Conservation (phyloP, 2,329 filamentous ascomycete species). For the Pestalotiopsis fici region DNA sequence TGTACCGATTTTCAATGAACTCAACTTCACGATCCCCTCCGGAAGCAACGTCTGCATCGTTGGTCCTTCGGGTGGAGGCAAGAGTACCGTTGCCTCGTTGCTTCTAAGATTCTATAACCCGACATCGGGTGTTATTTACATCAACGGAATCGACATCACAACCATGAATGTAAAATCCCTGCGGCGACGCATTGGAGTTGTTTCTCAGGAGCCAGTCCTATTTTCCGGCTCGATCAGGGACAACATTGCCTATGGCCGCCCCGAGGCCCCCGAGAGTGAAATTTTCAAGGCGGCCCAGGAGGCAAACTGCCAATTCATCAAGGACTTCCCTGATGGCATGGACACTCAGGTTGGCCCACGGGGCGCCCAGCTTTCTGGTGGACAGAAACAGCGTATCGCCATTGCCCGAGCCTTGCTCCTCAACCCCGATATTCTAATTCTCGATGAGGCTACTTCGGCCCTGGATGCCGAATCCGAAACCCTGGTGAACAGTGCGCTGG, state of each 20-base stretch:
- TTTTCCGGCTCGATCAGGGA: slow-evolving; percentile 84
- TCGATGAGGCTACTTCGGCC: slow-evolving; percentile 95
- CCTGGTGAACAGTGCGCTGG: slow-evolving; percentile 88
- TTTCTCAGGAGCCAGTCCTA: slow-evolving; percentile 92
- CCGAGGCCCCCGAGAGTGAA: slow-evolving; percentile 73
- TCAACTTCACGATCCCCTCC: slow-evolving; percentile 88
- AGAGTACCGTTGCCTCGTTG: slow-evolving; percentile 92
- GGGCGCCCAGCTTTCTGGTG: slow-evolving; percentile 90
- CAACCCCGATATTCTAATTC: slow-evolving; percentile 92
- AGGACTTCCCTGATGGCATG: slow-evolving; percentile 92
- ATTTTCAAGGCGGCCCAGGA: slow-evolving; percentile 85
- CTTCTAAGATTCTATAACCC: slow-evolving; percentile 90
- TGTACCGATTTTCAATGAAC: slow-evolving; percentile 84
- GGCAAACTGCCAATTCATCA: slow-evolving; percentile 95
- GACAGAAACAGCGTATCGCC: slow-evolving; percentile 96
- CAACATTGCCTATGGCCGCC: slow-evolving; percentile 90
- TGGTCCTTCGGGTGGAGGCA: slow-evolving; percentile 92
- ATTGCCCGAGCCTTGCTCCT: slow-evolving; percentile 95
- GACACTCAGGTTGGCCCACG: slow-evolving; percentile 92
- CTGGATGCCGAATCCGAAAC: slow-evolving; percentile 97
- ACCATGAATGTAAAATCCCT: slow-evolving; percentile 92
- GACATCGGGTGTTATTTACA: slow-evolving; percentile 73
- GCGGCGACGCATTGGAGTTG: slow-evolving; percentile 88
- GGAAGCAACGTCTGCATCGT: slow-evolving; percentile 96
- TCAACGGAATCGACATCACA: slow-evolving; percentile 81